phyloP scores from a whole-genome alignment of 106 monocot species.

The Dendrobium officinale region DNA sequence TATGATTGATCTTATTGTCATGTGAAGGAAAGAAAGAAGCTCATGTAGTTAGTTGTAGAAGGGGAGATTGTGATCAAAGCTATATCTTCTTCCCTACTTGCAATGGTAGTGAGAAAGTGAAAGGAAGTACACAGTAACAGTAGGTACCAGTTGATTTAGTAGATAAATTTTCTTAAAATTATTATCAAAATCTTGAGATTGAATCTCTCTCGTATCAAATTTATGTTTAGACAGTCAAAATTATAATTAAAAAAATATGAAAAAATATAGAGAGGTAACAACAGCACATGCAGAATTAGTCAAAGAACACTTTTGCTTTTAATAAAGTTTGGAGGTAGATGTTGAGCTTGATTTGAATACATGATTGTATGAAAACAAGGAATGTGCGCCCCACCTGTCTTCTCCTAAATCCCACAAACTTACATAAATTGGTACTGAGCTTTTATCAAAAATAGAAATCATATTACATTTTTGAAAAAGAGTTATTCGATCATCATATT shows the following conservation, averaged over 20 bases:
- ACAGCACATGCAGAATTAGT: background rate
- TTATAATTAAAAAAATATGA: no score
- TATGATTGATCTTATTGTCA: background rate
- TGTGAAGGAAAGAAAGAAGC: background rate
- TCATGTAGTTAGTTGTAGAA: background rate
- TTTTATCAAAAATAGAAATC: background rate
- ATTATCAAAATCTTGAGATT: no score
- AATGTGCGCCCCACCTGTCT: background rate
- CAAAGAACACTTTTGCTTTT: background rate
- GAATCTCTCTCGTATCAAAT: no score
- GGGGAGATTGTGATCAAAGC: background rate
- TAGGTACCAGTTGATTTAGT: no score
- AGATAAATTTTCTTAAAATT: no score
- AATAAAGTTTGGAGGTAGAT: background rate
- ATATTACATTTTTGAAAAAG: background rate
- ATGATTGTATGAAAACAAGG: background rate
- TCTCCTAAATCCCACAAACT: background rate
- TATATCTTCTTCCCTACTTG: background rate
- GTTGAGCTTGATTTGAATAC: background rate
- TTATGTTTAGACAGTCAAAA: no score
- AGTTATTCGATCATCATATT: no score
- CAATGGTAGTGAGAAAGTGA: background rate
- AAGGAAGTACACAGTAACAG: background rate
- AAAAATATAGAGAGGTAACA: background rate
- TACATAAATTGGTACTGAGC: background rate